Evolutionary conservation across 2,329 filamentous ascomycete genomes (phyloP), one percentile per base, ranked within the genome.

Genomic region (Berkeleyomyces rouxiae): DNA sequence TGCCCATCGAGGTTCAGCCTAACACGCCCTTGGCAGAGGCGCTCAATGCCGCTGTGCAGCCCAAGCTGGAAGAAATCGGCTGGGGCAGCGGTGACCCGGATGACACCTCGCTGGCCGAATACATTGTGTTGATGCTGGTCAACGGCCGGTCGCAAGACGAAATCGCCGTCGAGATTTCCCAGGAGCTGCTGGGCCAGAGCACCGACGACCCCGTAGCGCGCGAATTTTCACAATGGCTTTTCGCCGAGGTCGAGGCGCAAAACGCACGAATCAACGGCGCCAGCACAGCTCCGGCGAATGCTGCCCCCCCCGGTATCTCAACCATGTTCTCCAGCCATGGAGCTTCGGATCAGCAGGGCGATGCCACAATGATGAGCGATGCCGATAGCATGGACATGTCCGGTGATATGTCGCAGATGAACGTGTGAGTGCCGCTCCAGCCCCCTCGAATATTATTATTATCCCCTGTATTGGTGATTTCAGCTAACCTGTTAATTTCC

Each of bases 91-190:
- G 86, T 68, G 87, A 86, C 66, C 75, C 76, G 63, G 87, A 89
- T 68, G 90, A 92, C 73, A 85, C 86, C 33, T 88, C 90, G 44
- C 82, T 99, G 65, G 86, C 90, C 65, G 93, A 99, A 76, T 99
- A 97, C 76, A 93, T 99, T 68, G 87, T 97, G 64, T 83, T 97
- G 66, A 96, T 97, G 92, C 82, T 99, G 40, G 89, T 89, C 66
- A 97, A 96, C 75, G 90, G 91, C 69, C 96, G 96, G 74, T 90
- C 87, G 3, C 86, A 95, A 72, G 84, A 91, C 59, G 87, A 96
- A 71, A 92, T 99, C 67, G 87, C 90, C 7, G 78, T 82, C 51
- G 93, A 99, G 72, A 83, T 99, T 11, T 87, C 91, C 1, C 87
- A 85, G 67, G 93, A 99, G 69, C 81, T 99, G 49, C 81, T 99